These are phyloP conservation scores for Barnettozyma botsteinii DNA, from an alignment of 805 yeast genomes.

Conservation along the genomic window DNA sequence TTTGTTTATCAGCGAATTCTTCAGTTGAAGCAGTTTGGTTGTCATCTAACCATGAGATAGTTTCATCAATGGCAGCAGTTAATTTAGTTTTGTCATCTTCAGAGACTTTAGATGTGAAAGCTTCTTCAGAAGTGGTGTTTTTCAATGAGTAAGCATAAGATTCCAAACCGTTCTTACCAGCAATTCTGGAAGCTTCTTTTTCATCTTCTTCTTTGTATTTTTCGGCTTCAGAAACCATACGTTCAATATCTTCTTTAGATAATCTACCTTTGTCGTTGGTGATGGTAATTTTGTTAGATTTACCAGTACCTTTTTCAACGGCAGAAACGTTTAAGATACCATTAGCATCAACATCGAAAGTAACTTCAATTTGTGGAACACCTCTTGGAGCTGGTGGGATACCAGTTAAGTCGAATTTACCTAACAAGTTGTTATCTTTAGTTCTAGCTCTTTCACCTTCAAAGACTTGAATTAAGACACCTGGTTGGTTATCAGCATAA, in stretches of 20 bases:
- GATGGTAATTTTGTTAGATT: conserved; percentile 93
- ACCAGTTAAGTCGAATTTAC: conserved; percentile 94
- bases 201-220: conserved; percentile 96
- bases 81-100: conserved; percentile 64
- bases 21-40: conserved; percentile 91
- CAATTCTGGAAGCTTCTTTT: conserved; percentile 87
- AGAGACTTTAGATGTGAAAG: conserved; percentile 74
- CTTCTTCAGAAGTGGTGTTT: conserved; percentile 70
- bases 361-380: conserved; percentile 96
- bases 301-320: conserved; percentile 97
- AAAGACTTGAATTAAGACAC: conserved; percentile 93
- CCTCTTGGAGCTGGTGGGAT: conserved; percentile 99
- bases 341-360: conserved; percentile 94
- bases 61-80: conserved; percentile 75
- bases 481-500: conserved; percentile 97
- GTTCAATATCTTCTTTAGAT: conserved; percentile 95
- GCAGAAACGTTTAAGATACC: conserved; percentile 97
- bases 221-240: conserved; percentile 97
- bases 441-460: conserved; percentile 99
- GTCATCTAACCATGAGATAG: conserved; percentile 87
- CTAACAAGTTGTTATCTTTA: conserved; percentile 91
- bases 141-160: conserved; percentile 92
- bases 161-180: conserved; percentile 92
- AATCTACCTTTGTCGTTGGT: conserved; percentile 98
- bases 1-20: conserved; percentile 88